phyloP scores from a whole-genome alignment of 345 rosid genomes.

The Psidium friedrichsthalianum region DNA sequence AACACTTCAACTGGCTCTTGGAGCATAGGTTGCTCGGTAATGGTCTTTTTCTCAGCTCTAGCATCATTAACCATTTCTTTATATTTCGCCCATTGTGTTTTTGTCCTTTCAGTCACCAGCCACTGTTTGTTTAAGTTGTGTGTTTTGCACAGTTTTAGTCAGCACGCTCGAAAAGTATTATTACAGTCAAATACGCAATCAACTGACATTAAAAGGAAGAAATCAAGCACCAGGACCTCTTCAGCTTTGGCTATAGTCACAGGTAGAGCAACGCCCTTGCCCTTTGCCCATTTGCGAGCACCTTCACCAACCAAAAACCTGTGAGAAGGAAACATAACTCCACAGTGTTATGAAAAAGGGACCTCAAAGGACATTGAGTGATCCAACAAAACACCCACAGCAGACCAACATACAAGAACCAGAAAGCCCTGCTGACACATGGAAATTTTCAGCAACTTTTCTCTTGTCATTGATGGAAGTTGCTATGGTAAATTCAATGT shows the following conservation, averaged over 20 bases:
- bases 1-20: conserved; percentile 7
- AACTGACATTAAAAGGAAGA: background rate
- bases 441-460: background rate
- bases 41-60: conserved; percentile 12
- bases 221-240: conserved; percentile 29
- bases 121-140: conserved; percentile 30
- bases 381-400: background rate
- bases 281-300: conserved; percentile 66
- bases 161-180: background rate
- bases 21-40: conserved; percentile 1
- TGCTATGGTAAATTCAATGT: background rate
- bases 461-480: background rate
- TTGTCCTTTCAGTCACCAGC: conserved; percentile 79
- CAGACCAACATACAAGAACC: background rate
- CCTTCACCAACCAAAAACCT: conserved; percentile 98
- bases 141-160: background rate
- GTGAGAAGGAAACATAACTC: background rate
- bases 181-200: background rate
- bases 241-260: conserved; percentile 46
- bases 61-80: conserved; percentile 59
- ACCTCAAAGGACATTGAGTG: background rate
- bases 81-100: conserved; percentile 62
- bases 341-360: background rate
- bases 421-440: background rate
- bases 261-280: conserved; percentile 44